Evolutionary conservation across 1,139 yeast species (phyloP).

Genomic region (Spathaspora sp.): DNA sequence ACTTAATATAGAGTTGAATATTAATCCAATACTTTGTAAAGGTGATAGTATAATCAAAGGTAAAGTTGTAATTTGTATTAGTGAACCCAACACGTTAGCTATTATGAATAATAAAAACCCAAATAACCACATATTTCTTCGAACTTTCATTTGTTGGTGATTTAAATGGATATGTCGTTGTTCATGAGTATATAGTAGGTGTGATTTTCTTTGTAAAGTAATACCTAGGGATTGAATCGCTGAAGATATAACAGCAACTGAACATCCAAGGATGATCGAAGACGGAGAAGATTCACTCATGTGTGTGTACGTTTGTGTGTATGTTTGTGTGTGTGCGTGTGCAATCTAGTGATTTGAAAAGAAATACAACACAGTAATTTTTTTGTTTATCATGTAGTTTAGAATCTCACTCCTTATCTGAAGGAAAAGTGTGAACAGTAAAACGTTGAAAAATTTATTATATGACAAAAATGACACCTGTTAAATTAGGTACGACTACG

Average conservation of each 20-base stretch:
- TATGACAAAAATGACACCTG: not conserved
- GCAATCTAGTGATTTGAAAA: not conserved
- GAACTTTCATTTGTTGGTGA: slow-evolving; percentile 37
- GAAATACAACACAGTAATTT: not conserved
- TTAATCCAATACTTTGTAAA: slow-evolving; percentile 81
- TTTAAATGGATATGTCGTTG: slow-evolving; percentile 13
- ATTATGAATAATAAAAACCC: slow-evolving; percentile 72
- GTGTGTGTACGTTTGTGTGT: not conserved
- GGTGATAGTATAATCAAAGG: slow-evolving; percentile 83
- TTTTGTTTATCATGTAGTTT: not conserved
- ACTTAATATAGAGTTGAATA: slow-evolving; percentile 73
- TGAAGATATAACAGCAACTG: slow-evolving; percentile 75
- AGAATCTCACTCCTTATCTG: not conserved
- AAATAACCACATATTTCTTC: slow-evolving; percentile 68
- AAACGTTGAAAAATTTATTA: not conserved
- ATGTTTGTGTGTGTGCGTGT: not conserved
- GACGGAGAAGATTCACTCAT: slow-evolving; percentile 15
- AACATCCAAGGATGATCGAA: slow-evolving; percentile 55
- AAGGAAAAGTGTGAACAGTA: not conserved
- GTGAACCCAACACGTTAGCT: slow-evolving; percentile 78
- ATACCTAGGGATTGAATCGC: slow-evolving; percentile 83
- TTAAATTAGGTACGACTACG: not conserved
- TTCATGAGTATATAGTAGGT: slow-evolving; percentile 33
- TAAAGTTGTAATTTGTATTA: slow-evolving; percentile 79
- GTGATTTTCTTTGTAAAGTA: slow-evolving; percentile 81